phyloP scores from a whole-genome alignment of 2,329 filamentous ascomycete species.

The Aspergillus ochraceoroseus region DNA sequence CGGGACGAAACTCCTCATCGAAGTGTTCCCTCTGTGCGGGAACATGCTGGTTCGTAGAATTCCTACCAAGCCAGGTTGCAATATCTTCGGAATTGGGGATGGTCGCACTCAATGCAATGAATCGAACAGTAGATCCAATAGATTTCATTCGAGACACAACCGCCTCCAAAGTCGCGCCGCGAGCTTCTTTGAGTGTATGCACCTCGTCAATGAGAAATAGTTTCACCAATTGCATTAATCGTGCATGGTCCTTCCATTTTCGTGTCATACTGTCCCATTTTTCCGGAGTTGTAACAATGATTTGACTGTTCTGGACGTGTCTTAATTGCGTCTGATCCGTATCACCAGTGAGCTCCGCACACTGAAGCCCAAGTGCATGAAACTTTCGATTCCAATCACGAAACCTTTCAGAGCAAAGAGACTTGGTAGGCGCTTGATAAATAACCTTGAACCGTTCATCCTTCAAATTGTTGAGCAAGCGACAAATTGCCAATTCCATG shows the following conservation, averaged over 20 bases:
- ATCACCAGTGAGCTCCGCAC: constrained; percentile 76
- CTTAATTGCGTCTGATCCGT: constrained; percentile 63
- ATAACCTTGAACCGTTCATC: constrained; percentile 69
- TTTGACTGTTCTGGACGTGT: constrained; percentile 66
- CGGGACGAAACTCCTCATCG: constrained; percentile 73
- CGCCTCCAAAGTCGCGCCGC: constrained; percentile 75
- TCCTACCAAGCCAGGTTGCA: constrained; percentile 70
- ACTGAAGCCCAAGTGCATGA: constrained; percentile 59
- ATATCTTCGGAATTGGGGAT: constrained; percentile 79
- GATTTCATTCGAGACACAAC: constrained; percentile 86
- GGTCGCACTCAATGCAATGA: constrained; percentile 76
- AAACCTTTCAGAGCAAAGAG: constrained; percentile 70
- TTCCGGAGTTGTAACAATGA: constrained; percentile 83
- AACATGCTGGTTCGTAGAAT: constrained; percentile 53
- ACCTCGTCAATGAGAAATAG: constrained; percentile 84
- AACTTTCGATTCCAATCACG: constrained; percentile 77
- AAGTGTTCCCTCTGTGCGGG: constrained; percentile 67
- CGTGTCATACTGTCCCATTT: constrained; percentile 89
- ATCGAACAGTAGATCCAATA: constrained; percentile 67
- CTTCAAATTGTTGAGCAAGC: constrained; percentile 54
- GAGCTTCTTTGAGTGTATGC: constrained; percentile 73
- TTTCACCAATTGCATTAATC: constrained; percentile 67
- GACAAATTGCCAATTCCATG: constrained; percentile 76
- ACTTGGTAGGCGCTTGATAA: constrained; percentile 81
- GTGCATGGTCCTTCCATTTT: constrained; percentile 77